phyloP scores from a whole-genome alignment of 2,329 filamentous ascomycete species.

The Talaromyces islandicus region DNA sequence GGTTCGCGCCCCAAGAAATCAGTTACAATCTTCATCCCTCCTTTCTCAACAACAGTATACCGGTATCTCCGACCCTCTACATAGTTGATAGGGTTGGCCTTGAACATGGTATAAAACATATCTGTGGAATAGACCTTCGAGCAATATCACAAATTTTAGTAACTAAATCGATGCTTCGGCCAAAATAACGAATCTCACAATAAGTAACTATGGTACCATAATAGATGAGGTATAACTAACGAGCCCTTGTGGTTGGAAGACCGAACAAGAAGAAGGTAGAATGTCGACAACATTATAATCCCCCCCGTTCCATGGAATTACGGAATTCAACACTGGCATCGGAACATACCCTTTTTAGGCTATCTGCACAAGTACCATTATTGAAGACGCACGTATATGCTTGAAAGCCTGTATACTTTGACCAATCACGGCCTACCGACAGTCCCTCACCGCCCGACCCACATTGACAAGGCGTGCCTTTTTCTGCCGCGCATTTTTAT shows the following conservation, averaged over 20 bases:
- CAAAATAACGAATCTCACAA: conserved; percentile 18
- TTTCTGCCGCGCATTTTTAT: conserved; percentile 1
- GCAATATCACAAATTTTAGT: not conserved
- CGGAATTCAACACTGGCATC: too few species aligned
- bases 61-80: conserved; percentile 40
- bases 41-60: conserved; percentile 40
- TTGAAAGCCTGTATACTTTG: too few species aligned
- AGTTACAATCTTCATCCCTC: conserved; percentile 23
- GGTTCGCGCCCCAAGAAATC: conserved; percentile 1
- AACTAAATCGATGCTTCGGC: not conserved
- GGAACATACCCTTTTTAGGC: too few species aligned
- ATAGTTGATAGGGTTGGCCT: conserved; percentile 37
- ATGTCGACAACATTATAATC: too few species aligned
- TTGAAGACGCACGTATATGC: too few species aligned
- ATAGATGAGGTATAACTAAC: too few species aligned
- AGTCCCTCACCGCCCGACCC: not conserved
- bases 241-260: too few species aligned
- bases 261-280: too few species aligned
- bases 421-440: not conserved
- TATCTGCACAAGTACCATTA: too few species aligned
- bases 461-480: not conserved
- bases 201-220: conserved; percentile 40
- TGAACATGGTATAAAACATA: conserved; percentile 42
- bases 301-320: too few species aligned
- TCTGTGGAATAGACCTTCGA: conserved; percentile 39